Base-by-base conservation (phyloP, 2,329 filamentous ascomycete genomes). In the Macrophomina tecta region DNA sequence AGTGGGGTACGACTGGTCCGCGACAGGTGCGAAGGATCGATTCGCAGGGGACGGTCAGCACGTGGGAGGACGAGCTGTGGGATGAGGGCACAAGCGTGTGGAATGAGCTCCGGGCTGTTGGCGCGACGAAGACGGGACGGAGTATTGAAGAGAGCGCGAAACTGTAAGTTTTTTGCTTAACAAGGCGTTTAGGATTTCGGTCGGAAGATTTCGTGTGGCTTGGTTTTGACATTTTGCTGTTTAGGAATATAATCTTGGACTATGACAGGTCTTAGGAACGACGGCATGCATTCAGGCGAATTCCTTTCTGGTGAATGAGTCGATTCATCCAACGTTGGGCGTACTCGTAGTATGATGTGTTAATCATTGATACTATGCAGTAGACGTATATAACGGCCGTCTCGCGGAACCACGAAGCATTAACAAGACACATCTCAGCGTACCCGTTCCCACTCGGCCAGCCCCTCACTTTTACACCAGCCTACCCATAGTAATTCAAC, bases 81-180 rank as follows among this genome's bases (percentile, higher is more conserved):
- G 79, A 83, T 3, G 78, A 82, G 48, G 83, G 82, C 0, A 67
- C 86, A 23, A 71, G 74, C 55, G 77, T 85, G 2, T 87, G 85
- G 85, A 73, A 81, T 53, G 69, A 74, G 0, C 68, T 83, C 67
- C 73, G 71, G 66, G 68, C 67, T 23, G 72, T 69, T 4, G 72
- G 73, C 63, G n/a, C 51, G 23, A 64, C 67, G 45, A 32, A 52
- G 46, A 9, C 12, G 42, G 60, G 42, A 14, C 45, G 53, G 18
- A 61, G 12, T 12, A 52, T 48, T 11, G 53, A 65, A 11, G 49
- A 56, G 51, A 45, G 53, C 18, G 60, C 66, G 51, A 67, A 67
- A 34, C 58, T 67, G 66, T 67, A 65, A 67, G 60, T 67, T 14
- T 49, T 32, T 49, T 49, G 30, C 9, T 49, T 38, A 7, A 38